Percentiles rank a stretch among this genome's conserved stretches.
phyloP scores from a whole-genome alignment of 148 eudicot genomes.

The Chenopodium quinoa region DNA sequence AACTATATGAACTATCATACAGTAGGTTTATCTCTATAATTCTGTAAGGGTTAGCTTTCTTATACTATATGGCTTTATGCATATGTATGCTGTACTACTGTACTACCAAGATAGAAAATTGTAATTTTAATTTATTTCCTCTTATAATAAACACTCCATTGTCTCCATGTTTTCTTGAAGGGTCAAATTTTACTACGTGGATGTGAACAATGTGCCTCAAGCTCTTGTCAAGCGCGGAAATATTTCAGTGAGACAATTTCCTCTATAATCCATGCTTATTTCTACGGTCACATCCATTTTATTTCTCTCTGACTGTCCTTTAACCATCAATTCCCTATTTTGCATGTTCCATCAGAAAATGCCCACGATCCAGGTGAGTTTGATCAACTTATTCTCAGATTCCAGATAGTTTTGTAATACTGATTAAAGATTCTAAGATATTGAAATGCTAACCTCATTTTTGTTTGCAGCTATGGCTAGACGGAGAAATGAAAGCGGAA shows the following conservation, averaged over 20 bases:
- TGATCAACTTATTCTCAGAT: not conserved
- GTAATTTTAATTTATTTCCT: too few relatives aligned
- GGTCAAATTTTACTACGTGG: conserved; percentile 72
- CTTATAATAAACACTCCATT: not conserved
- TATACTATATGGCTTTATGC: too few relatives aligned
- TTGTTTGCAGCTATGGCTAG: conserved; percentile 74
- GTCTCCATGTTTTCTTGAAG: conserved; percentile 29
- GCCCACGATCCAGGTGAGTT: conserved; percentile 89
- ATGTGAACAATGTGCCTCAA: conserved; percentile 93
- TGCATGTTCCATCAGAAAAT: conserved; percentile 64
- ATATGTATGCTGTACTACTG: too few relatives aligned
- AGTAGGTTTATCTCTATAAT: too few relatives aligned
- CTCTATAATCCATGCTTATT: not conserved
- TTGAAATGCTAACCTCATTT: not conserved
- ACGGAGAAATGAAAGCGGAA: conserved; percentile 94
- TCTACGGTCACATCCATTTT: not conserved
- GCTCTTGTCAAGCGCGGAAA: conserved; percentile 85
- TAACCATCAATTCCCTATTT: conserved; percentile 19
- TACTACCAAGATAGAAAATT: too few relatives aligned
- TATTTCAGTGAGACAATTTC: conserved; percentile 48
- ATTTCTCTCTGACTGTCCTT: not conserved
- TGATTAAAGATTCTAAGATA: not conserved
- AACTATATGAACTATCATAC: too few relatives aligned
- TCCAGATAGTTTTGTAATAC: not conserved
- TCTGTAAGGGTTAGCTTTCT: too few relatives aligned